Base-by-base conservation (phyloP, 768 basidiomycete species). In the Suillus plorans region DNA sequence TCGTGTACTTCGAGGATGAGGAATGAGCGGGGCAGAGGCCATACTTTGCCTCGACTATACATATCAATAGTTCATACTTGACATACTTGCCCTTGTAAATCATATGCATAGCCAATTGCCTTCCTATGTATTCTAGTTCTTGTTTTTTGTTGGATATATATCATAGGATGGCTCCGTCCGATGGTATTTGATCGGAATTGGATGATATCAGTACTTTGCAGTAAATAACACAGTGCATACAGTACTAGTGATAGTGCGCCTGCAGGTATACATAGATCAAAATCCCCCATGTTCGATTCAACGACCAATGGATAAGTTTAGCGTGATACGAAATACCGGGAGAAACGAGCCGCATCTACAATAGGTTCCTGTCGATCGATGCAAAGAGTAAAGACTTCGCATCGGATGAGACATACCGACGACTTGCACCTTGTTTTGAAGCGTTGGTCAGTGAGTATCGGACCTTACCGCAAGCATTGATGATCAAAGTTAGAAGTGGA, bases 1-100 rank as follows among this genome's bases (percentile, higher is more conserved):
- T 94, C 64, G 77, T 94, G 62, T 82, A 89, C 59, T 95, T 94
- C 71, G 91, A 94, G 70, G 92, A 95, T 68, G 92, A 94, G 66
- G 85, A 86, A 45, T 72, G 72, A 69, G n/a, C 14, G n/a, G 14
- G 20, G 14, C n/a, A 14, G 55, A 22, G 18, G 34, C 34, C 20
- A 10, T 36, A n/a, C n/a, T 47, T 13, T 31, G 16, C 4, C 10
- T 56, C 10, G 55, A 56, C 34, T 36, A 55, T 36, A 56, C 36
- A 36, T 36, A 37, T 31, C 0, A 5, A 20, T 59, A 59, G 28
- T 4, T 10, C 57, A 7, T 12, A 28, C 57, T 31, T 58, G 39
- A 0, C 31, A 31, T 31, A 31, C 31, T 31, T 31, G 31, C 25
- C 39, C 9, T 13, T 55, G 6, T 55, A n/a, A 10, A 12, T 22